Conservation (phyloP, 2,329 filamentous ascomycete genomes). For the Simplicillium aogashimaense region DNA sequence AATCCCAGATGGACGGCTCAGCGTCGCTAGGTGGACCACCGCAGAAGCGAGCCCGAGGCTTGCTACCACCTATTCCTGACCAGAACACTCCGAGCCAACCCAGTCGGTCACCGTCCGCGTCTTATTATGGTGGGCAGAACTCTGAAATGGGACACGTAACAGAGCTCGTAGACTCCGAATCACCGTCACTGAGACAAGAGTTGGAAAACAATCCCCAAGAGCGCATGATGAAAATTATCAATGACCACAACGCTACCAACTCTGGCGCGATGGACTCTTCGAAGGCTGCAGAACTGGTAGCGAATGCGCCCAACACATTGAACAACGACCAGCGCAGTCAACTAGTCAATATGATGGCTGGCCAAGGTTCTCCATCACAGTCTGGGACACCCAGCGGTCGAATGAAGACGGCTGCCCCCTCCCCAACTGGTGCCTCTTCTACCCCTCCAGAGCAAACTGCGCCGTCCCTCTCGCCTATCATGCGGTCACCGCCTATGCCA, state of each 20-base stretch:
- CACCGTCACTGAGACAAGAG: conserved; percentile 43
- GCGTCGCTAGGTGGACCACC: conserved; percentile 27
- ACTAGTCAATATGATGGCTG: conserved; percentile 51
- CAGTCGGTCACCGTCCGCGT: conserved; percentile 18
- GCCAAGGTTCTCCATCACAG: conserved; percentile 20
- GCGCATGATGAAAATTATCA: conserved; percentile 56
- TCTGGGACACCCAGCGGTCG: conserved; percentile 3
- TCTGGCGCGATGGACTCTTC: conserved; percentile 39
- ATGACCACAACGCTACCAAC: conserved; percentile 50
- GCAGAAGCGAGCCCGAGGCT: conserved; percentile 41
- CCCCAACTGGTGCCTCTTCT: conserved; percentile 2
- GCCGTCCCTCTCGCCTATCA: conserved; percentile 38
- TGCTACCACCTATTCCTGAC: conserved; percentile 44
- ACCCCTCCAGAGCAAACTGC: conserved; percentile 3
- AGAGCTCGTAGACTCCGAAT: conserved; percentile 48
- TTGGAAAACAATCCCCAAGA: conserved; percentile 48
- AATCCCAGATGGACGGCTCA: conserved; percentile 30
- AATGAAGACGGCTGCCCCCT: conserved; percentile 10
- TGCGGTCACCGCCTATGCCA: conserved; percentile 31
- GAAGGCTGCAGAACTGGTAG: conserved; percentile 38
- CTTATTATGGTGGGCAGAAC: conserved; percentile 17
- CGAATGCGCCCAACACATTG: conserved; percentile 43
- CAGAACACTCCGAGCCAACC: conserved; percentile 17
- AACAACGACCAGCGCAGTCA: conserved; percentile 47
- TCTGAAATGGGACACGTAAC: conserved; percentile 48